Evolutionary conservation across 2,329 filamentous ascomycete species (phyloP), one percentile per base, ranked within the genome.

Genomic region (Chalaropsis thielavioides): DNA sequence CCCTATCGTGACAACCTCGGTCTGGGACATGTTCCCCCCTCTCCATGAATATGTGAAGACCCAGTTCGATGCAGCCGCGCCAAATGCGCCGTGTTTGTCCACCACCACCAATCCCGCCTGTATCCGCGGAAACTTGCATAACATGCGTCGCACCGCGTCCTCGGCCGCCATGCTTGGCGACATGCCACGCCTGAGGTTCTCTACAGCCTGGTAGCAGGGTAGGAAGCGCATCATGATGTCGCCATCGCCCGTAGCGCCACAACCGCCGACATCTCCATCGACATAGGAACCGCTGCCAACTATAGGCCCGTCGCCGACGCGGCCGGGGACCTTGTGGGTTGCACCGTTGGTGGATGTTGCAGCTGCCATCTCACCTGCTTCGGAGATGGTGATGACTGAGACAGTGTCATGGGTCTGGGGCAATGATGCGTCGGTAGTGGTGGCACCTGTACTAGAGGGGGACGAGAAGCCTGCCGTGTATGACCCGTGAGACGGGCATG

Each of bases 181-280:
- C 76, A 82, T 76, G 1, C 80, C 80, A 1, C 70, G 71, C 11
- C 81, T 73, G 70, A 83, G 67, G 66, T 74, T 81, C 72, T 83
- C 81, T 0, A 83, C 77, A 0, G 80, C 81, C 69, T 83, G 81
- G 68, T 83, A 83, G 69, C 81, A 83, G 0, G 81, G 81, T 27
- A 83, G 70, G 68, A 82, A 81, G 3, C 80, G 75, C 77, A 82
- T 80, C 80, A 83, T 81, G 66, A 82, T 71, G 69, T 83, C 81
- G 0, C 81, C 81, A 64, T 83, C 80, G 1, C 81, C 81, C 0
- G 81, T 83, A 1, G 81, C 80, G 7, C 80, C 81, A 68, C 81
- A 83, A 0, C 78, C 81, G 1, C 80, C 81, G 0, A 80, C 76
- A 2, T 80, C 79, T 3, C 73, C 74, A 67, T 83, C 81, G 2